Conservation (phyloP, 371 early-diverging fungal genomes). For the Syncephalastrum monosporum region DNA sequence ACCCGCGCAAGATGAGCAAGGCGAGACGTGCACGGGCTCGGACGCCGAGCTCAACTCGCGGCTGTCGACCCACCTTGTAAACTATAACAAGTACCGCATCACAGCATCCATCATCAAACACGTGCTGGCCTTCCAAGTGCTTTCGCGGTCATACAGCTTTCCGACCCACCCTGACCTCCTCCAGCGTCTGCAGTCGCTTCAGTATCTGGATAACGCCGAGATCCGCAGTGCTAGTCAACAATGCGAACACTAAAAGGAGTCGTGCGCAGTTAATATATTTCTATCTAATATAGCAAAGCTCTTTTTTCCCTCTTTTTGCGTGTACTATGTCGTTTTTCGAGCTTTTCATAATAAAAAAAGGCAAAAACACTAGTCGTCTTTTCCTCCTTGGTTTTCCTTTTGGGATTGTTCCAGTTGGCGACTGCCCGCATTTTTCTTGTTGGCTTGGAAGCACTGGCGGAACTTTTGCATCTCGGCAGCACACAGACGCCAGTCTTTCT, state of each 20-base stretch:
- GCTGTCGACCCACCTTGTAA: conserved; percentile 45
- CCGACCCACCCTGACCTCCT: conserved; percentile 23
- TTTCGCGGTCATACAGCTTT: conserved; percentile 55
- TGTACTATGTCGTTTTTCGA: neutral
- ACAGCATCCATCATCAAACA: conserved; percentile 62
- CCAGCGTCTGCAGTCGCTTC: conserved; percentile 24
- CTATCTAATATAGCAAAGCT: neutral
- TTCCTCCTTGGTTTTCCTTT: conserved; percentile 1
- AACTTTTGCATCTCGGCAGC: conserved; percentile 71
- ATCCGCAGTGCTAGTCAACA: conserved; percentile 39
- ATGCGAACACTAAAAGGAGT: conserved; percentile 27
- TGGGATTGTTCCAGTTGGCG: conserved; percentile 28
- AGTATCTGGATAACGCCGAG: conserved; percentile 38
- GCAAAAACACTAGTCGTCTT: too few species aligned
- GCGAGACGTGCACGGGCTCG: neutral
- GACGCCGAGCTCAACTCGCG: conserved; percentile 29
- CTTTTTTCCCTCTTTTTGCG: neutral
- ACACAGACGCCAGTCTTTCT: conserved; percentile 79
- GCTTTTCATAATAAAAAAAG: neutral
- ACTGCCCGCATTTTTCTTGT: conserved; percentile 50
- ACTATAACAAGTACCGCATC: conserved; percentile 67
- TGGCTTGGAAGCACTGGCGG: conserved; percentile 66
- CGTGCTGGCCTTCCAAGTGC: conserved; percentile 58
- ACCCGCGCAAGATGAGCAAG: conserved; percentile 11
- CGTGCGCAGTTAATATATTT: neutral